Evolutionary conservation across 2,329 filamentous ascomycete species (phyloP), one percentile per base, ranked within the genome.

Genomic region (Fusarium sp.): DNA sequence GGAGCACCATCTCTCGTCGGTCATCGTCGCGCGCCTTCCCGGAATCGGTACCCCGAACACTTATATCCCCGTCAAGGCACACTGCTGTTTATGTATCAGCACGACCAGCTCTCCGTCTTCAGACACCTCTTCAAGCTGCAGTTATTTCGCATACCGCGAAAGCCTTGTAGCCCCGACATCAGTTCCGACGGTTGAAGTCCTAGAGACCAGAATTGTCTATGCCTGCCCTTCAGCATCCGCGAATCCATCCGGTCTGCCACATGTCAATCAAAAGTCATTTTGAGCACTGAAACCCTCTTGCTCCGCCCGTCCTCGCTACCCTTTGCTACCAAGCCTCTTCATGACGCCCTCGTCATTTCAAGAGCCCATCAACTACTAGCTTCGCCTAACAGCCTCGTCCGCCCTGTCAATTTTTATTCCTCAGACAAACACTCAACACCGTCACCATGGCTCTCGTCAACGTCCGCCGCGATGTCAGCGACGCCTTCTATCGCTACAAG

Each of bases 401-500:
- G 47, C 27, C 47, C 47, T 66, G 69, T 68, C 68, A 73, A 70
- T 56, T 71, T 61, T 64, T 70, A 70, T 66, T 66, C 71, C 47
- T n/a, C 38, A 65, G 58, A 69, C 40, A 75, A 73, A 68, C 50
- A 71, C 66, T 50, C 69, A 75, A 69, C 65, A 88, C 84, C 86
- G 87, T 85, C 91, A 95, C 80, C 86, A 98, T 98, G 97, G 93
- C 94, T 90, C 95, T 94, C 88, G 90, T 99, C 91, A 99, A 99
- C 88, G 95, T 98, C 87, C 95, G 95, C 86, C 95, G 94, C 86
- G 96, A 98, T 93, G 93, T 98, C 88, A 93, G 93, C 89, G 97
- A 99, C 88, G 93, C 93, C 87, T 99, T 98, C 92, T 99, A 99
- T 89, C 97, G 97, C 85, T 99, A 99, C 92, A 99, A 99, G 92